Evolutionary conservation across 768 basidiomycete genomes (phyloP), one percentile per base, ranked within the genome.

Genomic region (Rhodotorula babjevae): DNA sequence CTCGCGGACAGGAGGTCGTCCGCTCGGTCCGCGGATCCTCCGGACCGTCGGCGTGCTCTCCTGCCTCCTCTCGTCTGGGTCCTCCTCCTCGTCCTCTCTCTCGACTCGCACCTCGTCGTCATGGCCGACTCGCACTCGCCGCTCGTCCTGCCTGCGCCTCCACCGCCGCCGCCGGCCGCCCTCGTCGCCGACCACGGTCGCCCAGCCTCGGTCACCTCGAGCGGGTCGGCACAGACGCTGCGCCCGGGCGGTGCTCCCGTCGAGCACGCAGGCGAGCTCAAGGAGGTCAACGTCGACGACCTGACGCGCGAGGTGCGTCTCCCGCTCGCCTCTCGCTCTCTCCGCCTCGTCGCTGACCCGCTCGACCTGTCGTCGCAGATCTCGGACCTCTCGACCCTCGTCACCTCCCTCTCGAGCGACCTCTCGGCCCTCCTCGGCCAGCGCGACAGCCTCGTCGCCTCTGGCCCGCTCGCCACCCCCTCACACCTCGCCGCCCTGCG

Each of bases 271-370:
- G 61, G 15, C 8, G 70, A 56, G 27, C 60, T 65, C 14, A 71
- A 65, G 53, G 60, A 61, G 29, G 60, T 61, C 44, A 61, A 27
- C 44, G 65, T 71, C 25, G 70, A 63, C 27, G 70, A 71, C 23
- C 47, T 71, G 46, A 31, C 56, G 3, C 53, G 65, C 25, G 70
- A 71, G 65, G 69, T 66, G 47, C 47, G 69, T 46, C 50, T 23
- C 50, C 27, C 25, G 3, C 50, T 50, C 31, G n/a, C 36, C 31
- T 49, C 29, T 33, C 44, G 3, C 19, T 15, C 52, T 31, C 25
- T 8, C 2, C 2, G 42, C 8, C 29, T 61, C 47, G 21, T 50
- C 18, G 1, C 12, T 18, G 21, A 25, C 46, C 8, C n/a, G 19
- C 46, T 36, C 1, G 40, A 0, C 15, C 42, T 1, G 4, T 7